Conservation (phyloP, 176 grass and related monocot genomes). For the Olyra latifolia region DNA sequence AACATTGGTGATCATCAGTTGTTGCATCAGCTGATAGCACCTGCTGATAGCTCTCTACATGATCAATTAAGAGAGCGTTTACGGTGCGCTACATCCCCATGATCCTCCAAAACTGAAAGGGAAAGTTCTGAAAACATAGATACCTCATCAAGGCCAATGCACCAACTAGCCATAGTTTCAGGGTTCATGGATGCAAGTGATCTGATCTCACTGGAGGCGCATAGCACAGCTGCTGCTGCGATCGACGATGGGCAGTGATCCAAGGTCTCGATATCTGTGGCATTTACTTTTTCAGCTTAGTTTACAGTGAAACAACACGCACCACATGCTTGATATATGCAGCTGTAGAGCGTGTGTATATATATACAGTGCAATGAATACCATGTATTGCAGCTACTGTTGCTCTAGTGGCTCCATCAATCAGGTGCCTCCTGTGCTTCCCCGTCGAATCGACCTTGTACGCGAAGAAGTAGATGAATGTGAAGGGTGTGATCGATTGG, state of each 20-base stretch:
- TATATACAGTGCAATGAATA: conserved; percentile 1
- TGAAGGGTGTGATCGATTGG: conserved; percentile 47
- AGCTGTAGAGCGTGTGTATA: background rate
- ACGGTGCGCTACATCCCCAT: background rate
- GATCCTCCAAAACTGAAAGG: background rate
- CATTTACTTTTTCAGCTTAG: background rate
- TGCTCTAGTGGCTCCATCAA: conserved; percentile 40
- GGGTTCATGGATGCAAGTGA: conserved; percentile 34
- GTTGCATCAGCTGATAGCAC: conserved; percentile 49
- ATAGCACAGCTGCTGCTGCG: conserved; percentile 57
- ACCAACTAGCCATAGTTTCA: conserved; percentile 39
- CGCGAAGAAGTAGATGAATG: conserved; percentile 50
- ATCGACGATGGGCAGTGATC: conserved; percentile 55
- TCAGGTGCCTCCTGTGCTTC: conserved; percentile 41
- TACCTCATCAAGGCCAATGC: conserved; percentile 58
- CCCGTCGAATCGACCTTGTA: conserved; percentile 49
- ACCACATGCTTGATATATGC: background rate
- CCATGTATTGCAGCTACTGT: conserved; percentile 51
- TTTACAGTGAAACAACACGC: background rate
- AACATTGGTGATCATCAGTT: background rate
- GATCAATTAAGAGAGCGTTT: background rate
- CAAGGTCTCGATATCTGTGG: conserved; percentile 42
- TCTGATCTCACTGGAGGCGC: conserved; percentile 45
- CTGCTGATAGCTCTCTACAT: conserved; percentile 45
- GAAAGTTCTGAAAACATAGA: background rate